These are phyloP conservation scores for Barnettozyma populi DNA, from an alignment of 805 yeast species.

Conservation along the genomic window DNA sequence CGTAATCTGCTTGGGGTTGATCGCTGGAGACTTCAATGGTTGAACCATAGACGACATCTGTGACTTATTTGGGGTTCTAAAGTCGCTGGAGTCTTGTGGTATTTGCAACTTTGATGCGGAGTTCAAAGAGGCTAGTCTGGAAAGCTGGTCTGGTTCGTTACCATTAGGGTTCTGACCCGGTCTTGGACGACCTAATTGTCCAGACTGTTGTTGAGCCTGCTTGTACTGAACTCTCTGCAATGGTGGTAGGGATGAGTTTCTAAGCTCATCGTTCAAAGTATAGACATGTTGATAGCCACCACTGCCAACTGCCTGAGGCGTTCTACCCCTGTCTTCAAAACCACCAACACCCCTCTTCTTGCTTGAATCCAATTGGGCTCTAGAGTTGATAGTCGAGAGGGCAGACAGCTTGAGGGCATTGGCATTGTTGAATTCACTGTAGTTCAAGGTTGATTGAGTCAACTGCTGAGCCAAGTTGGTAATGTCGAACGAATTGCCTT, in stretches of 20 bases:
- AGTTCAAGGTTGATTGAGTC: slow-evolving; percentile 16
- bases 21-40: slow-evolving; percentile 36
- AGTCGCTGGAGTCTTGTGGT: slow-evolving; percentile 10
- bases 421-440: slow-evolving; percentile 18
- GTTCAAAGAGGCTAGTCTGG: slow-evolving; percentile 19
- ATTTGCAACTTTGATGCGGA: slow-evolving; percentile 18
- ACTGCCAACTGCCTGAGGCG: not conserved
- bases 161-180: not conserved
- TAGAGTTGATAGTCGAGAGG: slow-evolving; percentile 54
- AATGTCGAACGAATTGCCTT: slow-evolving; percentile 19
- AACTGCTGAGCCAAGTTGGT: slow-evolving; percentile 26
- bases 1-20: slow-evolving; percentile 46
- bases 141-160: slow-evolving; percentile 12
- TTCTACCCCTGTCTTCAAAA: not conserved
- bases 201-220: slow-evolving; percentile 2
- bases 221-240: slow-evolving; percentile 20
- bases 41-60: not conserved
- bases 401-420: slow-evolving; percentile 62
- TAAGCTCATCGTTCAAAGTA: slow-evolving; percentile 5
- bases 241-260: slow-evolving; percentile 24
- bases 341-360: slow-evolving; percentile 19
- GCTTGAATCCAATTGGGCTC: slow-evolving; percentile 39
- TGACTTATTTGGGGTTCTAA: slow-evolving; percentile 10
- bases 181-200: slow-evolving; percentile 1
- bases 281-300: slow-evolving; percentile 2